Conservation (phyloP, 2,329 filamentous ascomycete species). For the Fusarium multiceps region DNA sequence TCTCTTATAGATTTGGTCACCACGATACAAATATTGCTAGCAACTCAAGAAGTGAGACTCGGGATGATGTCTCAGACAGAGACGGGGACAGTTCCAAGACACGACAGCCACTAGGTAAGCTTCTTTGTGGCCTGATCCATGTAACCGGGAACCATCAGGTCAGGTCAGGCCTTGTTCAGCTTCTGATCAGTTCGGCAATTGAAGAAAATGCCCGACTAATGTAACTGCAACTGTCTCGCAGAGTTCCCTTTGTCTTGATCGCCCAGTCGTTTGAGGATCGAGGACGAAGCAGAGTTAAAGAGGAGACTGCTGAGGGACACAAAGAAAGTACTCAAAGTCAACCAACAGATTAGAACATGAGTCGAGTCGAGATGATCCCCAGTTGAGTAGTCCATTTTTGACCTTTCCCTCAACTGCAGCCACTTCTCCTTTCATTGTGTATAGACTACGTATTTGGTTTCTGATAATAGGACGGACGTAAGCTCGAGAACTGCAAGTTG, state of each 20-base stretch:
- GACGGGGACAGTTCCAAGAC: slow-evolving; percentile 34
- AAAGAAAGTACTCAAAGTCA: background rate
- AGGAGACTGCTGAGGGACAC: background rate
- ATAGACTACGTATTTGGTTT: background rate
- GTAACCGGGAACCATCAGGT: slow-evolving; percentile 24
- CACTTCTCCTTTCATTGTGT: background rate
- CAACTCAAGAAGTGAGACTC: slow-evolving; percentile 19
- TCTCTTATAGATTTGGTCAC: slow-evolving; percentile 25
- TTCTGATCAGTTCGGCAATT: slow-evolving; percentile 17
- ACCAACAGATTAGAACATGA: slow-evolving; percentile 5
- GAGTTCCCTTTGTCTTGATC: background rate
- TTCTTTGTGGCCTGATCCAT: slow-evolving; percentile 20
- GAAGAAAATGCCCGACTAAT: slow-evolving; percentile 36
- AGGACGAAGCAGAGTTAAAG: slow-evolving; percentile 20
- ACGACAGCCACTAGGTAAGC: slow-evolving; percentile 5
- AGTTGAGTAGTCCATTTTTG: slow-evolving; percentile 8
- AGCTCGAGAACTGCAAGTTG: slow-evolving; percentile 14
- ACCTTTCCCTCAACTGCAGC: slow-evolving; percentile 22
- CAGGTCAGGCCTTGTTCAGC: slow-evolving; percentile 11
- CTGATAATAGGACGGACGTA: background rate
- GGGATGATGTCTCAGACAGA: slow-evolving; percentile 11
- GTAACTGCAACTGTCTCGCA: slow-evolving; percentile 11
- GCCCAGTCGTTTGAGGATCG: slow-evolving; percentile 25
- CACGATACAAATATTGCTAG: slow-evolving; percentile 12
- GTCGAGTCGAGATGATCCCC: background rate